These are phyloP conservation scores for Diaporthe sp. DNA, from an alignment of 2,329 filamentous ascomycete species.

Conservation along the genomic window DNA sequence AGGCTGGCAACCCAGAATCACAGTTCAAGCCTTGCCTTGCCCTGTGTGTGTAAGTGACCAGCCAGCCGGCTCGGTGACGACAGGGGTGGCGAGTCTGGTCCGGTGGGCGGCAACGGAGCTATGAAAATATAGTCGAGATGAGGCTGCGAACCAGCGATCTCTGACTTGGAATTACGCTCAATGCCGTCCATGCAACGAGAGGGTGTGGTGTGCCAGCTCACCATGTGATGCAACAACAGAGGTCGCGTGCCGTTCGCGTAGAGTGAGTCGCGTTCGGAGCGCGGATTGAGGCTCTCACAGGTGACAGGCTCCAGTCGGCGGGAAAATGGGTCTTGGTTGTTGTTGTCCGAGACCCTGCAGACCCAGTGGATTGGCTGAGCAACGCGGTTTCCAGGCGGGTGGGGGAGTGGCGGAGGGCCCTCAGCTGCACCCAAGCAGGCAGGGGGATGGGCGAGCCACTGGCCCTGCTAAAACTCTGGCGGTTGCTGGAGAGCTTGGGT, in stretches of 20 bases:
- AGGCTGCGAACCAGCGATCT: neutral
- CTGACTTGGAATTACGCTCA: neutral
- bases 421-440: neutral
- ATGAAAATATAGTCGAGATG: conserved; percentile 11
- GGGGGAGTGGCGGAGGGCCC: neutral
- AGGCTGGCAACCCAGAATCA: conserved; percentile 3
- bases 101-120: conserved; percentile 1
- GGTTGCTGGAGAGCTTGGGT: conserved; percentile 32
- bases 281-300: conserved; percentile 19
- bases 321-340: conserved; percentile 24
- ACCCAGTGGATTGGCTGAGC: conserved; percentile 31
- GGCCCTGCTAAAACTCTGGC: conserved; percentile 26
- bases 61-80: conserved; percentile 1
- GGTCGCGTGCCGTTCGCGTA: conserved; percentile 34
- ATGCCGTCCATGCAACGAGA: conserved; percentile 7
- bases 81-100: conserved; percentile 9
- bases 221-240: conserved; percentile 4
- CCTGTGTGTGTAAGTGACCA: neutral
- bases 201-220: neutral
- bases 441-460: neutral
- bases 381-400: conserved; percentile 28
- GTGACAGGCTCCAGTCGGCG: neutral
- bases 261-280: conserved; percentile 31
- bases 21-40: conserved; percentile 1
- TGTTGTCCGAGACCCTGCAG: conserved; percentile 28